Base-by-base conservation (phyloP, 2,329 filamentous ascomycete genomes). In the Xylaria sp. region DNA sequence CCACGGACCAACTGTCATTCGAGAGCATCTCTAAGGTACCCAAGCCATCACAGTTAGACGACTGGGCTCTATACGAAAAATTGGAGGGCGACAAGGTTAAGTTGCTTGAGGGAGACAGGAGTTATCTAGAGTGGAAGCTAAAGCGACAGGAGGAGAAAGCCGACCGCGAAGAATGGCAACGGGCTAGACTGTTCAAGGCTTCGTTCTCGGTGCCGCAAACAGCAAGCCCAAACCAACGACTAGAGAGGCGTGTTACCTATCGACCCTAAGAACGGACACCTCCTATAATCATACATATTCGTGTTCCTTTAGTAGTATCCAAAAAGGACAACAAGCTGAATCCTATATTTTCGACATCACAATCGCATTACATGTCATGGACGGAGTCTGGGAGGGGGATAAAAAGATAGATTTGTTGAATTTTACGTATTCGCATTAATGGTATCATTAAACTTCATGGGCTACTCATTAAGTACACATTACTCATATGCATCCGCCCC, bases 21-120 rank as follows among this genome's bases (percentile, higher is more conserved):
- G 75, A 82, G 8, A 78, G 83, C 5, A 71, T 88, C 9, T 69
- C 76, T n/a, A 65, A 72, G n/a, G 79, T 87, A 13, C 87, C 87
- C 0, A 80, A 75, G 12, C 86, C 87, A 1, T 87, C 86, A 1
- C 84, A 89, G 74, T 71, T 87, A 5, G 87, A 89, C 68, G 86
- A 89, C 66, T 89, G 85, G 86, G 67, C 78, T 1, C 72, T 87
- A 9, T 88, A 84, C 75, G 80, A 85, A 71, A 83, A 82, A 70
- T 74, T 82, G 35, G 81, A 86, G 74, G 81, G 78, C 12, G 82
- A 82, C 60, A 79, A 80, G 74, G 79, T 83, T 61, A 80, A 79
- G 65, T 72, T 80, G 58, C 73, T 76, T 3, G 74, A 80, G 16
- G 84, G 84, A 0, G 80, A 82, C 16, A 71, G 78, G 40, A 78